A percentile compares a stretch with the other conserved stretches of the same genome.
Evolutionary conservation across 108 stramenopile genomes (phyloP).

Genomic region (Nitzschia sp.): DNA sequence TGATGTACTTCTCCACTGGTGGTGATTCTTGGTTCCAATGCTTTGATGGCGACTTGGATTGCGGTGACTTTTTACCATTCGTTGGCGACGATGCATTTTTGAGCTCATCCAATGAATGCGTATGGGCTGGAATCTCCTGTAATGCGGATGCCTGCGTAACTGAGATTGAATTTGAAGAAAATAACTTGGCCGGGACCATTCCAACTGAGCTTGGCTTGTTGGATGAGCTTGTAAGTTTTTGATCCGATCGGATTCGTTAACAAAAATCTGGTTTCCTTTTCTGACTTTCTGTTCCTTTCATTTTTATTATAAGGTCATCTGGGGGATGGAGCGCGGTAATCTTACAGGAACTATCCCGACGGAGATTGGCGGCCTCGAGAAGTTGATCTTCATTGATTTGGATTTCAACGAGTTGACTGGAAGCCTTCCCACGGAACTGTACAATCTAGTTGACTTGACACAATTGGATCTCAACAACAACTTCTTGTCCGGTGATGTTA

Average conservation of each 20-base stretch:
- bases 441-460: conserved; percentile 31
- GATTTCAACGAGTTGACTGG: conserved; percentile 55
- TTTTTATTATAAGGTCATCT: conserved; percentile 16
- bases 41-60: conserved; percentile 27
- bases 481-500: conserved; percentile 52
- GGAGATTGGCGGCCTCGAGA: conserved; percentile 64
- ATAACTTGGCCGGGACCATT: conserved; percentile 58
- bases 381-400: conserved; percentile 48
- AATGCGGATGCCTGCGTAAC: conserved; percentile 39
- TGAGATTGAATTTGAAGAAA: conserved; percentile 49
- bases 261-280: no score
- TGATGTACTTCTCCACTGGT: conserved; percentile 70
- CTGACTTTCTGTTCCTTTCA: neutral
- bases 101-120: conserved; percentile 43
- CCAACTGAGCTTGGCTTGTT: conserved; percentile 57
- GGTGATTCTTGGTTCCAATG: conserved; percentile 67
- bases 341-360: conserved; percentile 65
- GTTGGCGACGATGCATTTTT: conserved; percentile 33
- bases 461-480: conserved; percentile 74
- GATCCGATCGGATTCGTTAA: no score
- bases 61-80: conserved; percentile 39
- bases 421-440: conserved; percentile 46
- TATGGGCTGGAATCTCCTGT: conserved; percentile 64
- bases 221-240: conserved; percentile 27
- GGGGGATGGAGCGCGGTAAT: conserved; percentile 53